phyloP scores from a whole-genome alignment of 148 eudicot species.

The Silene conica region DNA sequence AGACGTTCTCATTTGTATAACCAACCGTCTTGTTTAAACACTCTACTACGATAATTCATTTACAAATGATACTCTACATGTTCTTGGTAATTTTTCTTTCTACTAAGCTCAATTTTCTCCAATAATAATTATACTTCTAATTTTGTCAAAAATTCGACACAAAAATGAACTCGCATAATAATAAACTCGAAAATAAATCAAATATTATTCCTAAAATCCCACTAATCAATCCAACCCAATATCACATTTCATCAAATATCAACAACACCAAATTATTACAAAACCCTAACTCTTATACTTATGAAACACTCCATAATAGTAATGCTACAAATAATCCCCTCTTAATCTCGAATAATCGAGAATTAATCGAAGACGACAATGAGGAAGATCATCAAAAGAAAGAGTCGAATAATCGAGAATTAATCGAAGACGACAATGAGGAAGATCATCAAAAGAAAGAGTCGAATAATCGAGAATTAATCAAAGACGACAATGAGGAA shows the following conservation, averaged over 20 bases:
- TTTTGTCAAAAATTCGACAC: neutral
- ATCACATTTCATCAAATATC: too few relatives aligned
- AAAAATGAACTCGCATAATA: constrained; percentile 22
- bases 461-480: neutral
- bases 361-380: neutral
- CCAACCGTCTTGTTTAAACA: too few relatives aligned
- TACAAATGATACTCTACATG: constrained; percentile 11
- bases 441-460: constrained; percentile 28
- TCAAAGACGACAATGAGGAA: constrained; percentile 13
- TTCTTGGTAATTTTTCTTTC: neutral
- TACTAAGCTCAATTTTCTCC: neutral
- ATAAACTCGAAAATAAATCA: constrained; percentile 11
- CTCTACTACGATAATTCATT: neutral
- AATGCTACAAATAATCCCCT: neutral
- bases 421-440: constrained; percentile 3
- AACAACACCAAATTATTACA: constrained; percentile 16
- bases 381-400: constrained; percentile 26
- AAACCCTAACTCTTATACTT: constrained; percentile 12
- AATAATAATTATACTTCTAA: neutral
- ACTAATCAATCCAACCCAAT: too few relatives aligned
- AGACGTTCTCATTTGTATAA: too few relatives aligned
- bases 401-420: neutral
- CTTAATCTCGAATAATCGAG: neutral
- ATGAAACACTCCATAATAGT: neutral
- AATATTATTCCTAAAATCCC: neutral